Percentiles rank a stretch among this genome's conserved stretches.
These are phyloP conservation scores for Penicillium sp. DNA, from an alignment of 2,329 filamentous ascomycete genomes.

Conservation along the genomic window DNA sequence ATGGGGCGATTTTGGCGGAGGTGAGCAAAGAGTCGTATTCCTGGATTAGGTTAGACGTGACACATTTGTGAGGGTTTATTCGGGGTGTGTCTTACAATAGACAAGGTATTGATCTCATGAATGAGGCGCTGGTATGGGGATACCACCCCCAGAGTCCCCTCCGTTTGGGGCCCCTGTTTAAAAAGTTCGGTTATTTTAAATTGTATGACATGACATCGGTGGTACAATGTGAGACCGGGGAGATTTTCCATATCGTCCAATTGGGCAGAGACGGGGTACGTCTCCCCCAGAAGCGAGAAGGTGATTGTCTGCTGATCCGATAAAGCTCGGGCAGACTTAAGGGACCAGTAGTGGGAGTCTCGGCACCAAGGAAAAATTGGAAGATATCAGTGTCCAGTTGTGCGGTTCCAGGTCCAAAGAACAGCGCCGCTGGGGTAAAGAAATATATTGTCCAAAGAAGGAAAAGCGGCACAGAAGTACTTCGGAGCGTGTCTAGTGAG, in stretches of 20 bases:
- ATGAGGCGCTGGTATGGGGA: constrained; percentile 18
- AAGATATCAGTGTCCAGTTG: constrained; percentile 22
- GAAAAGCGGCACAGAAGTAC: constrained; percentile 27
- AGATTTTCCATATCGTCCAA: constrained; percentile 31
- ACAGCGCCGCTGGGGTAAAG: constrained; percentile 24
- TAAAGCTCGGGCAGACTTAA: constrained; percentile 25
- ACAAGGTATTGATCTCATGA: constrained; percentile 19
- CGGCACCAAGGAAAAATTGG: constrained; percentile 22
- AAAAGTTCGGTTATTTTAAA: constrained; percentile 28
- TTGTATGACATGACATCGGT: constrained; percentile 26
- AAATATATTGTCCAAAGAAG: constrained; percentile 31
- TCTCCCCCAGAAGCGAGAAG: constrained; percentile 27
- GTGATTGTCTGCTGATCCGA: constrained; percentile 27
- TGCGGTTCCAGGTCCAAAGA: constrained; percentile 17
- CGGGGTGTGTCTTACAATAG: constrained; percentile 15
- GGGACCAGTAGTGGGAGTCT: constrained; percentile 4
- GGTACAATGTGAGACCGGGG: constrained; percentile 22
- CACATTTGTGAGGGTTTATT: neutral
- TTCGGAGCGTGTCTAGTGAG: constrained; percentile 12
- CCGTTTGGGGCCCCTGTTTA: constrained; percentile 6
- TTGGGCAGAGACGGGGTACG: constrained; percentile 24
- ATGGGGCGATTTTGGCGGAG: constrained; percentile 16
- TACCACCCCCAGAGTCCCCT: neutral
- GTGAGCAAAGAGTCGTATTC: constrained; percentile 25
- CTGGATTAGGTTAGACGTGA: constrained; percentile 4